Percentiles rank a stretch among this genome's conserved stretches.
phyloP scores from a whole-genome alignment of 495 filamentous ascomycete species.

The Podospora fimiseda region DNA sequence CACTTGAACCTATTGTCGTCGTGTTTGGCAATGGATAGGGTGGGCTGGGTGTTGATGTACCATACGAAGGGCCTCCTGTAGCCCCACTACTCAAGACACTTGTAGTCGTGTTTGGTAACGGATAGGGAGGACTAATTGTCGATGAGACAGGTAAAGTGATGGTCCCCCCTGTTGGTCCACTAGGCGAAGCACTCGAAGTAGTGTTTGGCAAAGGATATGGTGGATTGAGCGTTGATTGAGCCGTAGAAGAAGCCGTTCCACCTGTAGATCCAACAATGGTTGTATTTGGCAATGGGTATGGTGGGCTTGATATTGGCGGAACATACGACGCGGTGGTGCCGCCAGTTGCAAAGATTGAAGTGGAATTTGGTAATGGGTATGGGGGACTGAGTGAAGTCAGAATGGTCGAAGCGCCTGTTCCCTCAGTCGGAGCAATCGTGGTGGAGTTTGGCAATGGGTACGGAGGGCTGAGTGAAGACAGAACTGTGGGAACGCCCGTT shows the following conservation, averaged over 20 bases:
- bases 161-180: neutral
- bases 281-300: constrained; percentile 7
- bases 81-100: neutral
- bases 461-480: neutral
- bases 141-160: neutral
- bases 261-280: constrained; percentile 5
- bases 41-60: neutral
- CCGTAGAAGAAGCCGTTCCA: neutral
- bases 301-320: neutral
- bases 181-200: neutral
- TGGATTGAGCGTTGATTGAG: neutral
- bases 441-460: constrained; percentile 2
- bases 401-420: neutral
- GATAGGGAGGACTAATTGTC: constrained; percentile 3
- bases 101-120: constrained; percentile 9
- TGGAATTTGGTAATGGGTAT: constrained; percentile 20
- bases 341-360: neutral
- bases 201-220: constrained; percentile 13
- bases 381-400: constrained; percentile 6
- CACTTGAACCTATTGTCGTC: neutral
- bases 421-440: neutral
- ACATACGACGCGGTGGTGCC: neutral
- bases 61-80: neutral
- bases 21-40: neutral
- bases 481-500: neutral